Evolutionary conservation across 331 rosid genomes (phyloP).

Genomic region (Acacia concinna): DNA sequence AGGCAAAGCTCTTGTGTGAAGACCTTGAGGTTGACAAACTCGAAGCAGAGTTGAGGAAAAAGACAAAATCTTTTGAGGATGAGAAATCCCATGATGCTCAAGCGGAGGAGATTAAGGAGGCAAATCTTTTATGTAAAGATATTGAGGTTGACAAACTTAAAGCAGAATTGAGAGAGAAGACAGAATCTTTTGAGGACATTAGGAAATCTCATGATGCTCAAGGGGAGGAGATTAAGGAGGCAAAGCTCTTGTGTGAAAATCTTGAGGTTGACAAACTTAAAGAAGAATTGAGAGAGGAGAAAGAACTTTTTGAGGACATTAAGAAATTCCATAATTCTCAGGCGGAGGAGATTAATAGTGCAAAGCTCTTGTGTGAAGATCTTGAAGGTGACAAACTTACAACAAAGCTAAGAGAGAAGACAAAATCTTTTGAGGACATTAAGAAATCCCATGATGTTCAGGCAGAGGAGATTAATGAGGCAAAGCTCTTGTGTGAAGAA

Average conservation of each 20-base stretch:
- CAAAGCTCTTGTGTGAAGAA: conserved; percentile 43
- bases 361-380: conserved; percentile 44
- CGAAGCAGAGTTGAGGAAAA: conserved; percentile 52
- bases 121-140: too few relatives aligned
- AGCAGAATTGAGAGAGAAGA: too few relatives aligned
- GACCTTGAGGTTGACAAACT: conserved; percentile 70
- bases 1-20: too few relatives aligned
- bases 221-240: too few relatives aligned
- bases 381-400: conserved; percentile 44
- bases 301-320: conserved; percentile 50
- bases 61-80: too few relatives aligned
- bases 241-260: too few relatives aligned
- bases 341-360: conserved; percentile 33
- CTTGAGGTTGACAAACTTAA: conserved; percentile 66
- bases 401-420: conserved; percentile 52
- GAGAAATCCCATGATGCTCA: too few relatives aligned
- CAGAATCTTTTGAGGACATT: too few relatives aligned
- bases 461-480: conserved; percentile 33
- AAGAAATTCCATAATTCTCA: conserved; percentile 59
- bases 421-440: conserved; percentile 49
- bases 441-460: conserved; percentile 60
- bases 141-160: too few relatives aligned
- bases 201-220: too few relatives aligned
- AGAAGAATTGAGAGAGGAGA: conserved; percentile 53
- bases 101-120: too few relatives aligned